Evolutionary conservation across 169 alveolate genomes (phyloP), one percentile per base, ranked within the genome.

Genomic region (Babesia sp.): DNA sequence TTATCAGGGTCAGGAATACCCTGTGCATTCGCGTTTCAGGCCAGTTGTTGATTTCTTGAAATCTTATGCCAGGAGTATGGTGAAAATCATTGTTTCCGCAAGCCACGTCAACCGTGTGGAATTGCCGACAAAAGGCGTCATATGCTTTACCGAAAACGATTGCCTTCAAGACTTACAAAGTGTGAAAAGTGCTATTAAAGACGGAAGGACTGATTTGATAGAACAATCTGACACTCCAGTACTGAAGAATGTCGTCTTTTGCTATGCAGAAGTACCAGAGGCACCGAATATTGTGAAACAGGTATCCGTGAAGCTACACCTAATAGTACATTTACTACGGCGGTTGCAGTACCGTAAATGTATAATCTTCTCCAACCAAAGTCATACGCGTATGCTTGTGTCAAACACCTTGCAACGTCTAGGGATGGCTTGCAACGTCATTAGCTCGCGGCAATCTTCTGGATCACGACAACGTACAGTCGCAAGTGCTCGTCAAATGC

Each of bases 351-450:
- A 54, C 64, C 70, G 74, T 8, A 79, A 81, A 55, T 53, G 90
- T 18, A 50, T 87, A 37, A 56, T 87, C 3, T 87, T 87, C 73
- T 61, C 86, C n/a, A 87, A 87, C 76, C 81, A 82, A 55, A 74
- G 90, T 14, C 68, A 80, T 55, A 83, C 89, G 24, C 59, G 90
- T 22, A 59, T 85, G 42, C 74, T 79, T 18, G 48, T 71, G 11
- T 48, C 70, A 8, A 76, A 59, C 36, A 33, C 73, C 26, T 81
- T 89, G 61, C 60, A 71, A 29, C 45, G 78, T 20, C 48, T 75
- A 34, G 82, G 85, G 58, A 39, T 80, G 26, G 9, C 75, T 18
- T 82, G 93, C 59, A 50, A 66, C 55, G 54, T 86, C 72, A 66
- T 69, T 24, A 89, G 91, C 54, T 74, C 93, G 7, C 84, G 86